Evolutionary conservation across 768 basidiomycete genomes (phyloP), one percentile per base, ranked within the genome.

Genomic region (Lentinus brumalis): DNA sequence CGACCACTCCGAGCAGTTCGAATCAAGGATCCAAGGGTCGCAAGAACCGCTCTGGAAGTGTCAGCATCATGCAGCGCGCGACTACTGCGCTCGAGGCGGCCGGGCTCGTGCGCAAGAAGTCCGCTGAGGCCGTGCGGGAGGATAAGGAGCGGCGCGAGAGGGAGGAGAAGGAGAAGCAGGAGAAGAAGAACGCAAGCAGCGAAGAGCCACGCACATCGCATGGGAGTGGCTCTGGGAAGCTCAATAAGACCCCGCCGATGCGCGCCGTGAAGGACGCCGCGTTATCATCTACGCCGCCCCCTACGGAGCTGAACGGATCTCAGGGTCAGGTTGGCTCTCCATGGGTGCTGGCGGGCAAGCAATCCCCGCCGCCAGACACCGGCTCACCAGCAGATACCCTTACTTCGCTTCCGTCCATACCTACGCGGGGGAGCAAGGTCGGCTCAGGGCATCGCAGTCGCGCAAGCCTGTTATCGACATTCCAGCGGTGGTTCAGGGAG

Each of bases 21-120:
- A 87, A 81, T 5, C 62, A 63, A 29, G 79, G 80, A 18, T 80
- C 87, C 50, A 76, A 79, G 54, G 77, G 76, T 2, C 75, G 74
- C 31, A 95, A 96, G 71, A 78, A 75, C 29, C 81, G 96, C 15
- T 87, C 93, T 2, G 91, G 94, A 6, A 96, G 95, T 59, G 92
- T 98, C 53, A 95, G 89, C 68, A 97, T 98, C 73, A 92, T 98
- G 83, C 96, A 98, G 68, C 86, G 95, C 29, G 95, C 94, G 0
- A 96, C 94, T 2, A 96, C 94, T 1, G 93, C 91, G 1, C 80
- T 94, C 29, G 92, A 93, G 71, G 93, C 91, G 10, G 90, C 89
- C 12, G 90, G 92, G 2, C 74, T 96, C 10, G 90, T 94, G 50
- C 77, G 88, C 61, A 94, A 94, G 76, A 94, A 91, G 74, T 90